Base-by-base conservation (phyloP, 1,284 basidiomycete genomes). In the Meripilus lineatus region DNA sequence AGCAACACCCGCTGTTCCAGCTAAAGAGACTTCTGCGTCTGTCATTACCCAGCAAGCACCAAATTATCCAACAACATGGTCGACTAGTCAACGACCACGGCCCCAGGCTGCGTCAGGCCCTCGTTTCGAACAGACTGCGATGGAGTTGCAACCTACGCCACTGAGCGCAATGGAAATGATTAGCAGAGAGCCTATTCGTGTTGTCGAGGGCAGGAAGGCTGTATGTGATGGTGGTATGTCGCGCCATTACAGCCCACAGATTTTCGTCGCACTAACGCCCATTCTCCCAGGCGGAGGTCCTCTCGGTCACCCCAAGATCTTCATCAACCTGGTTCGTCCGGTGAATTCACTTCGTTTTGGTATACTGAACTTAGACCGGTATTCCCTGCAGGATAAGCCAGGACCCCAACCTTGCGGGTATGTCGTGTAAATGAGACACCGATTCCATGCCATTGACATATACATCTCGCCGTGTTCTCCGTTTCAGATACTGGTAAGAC, bases 291-390 rank as follows among this genome's bases (percentile, higher is more conserved):
- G 94, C 66, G 84, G 83, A 64, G 95, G 95, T n/a, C 81, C 95
- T 39, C 77, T 99, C 25, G 95, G 95, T 37, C 95, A 99, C 65
- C 95, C 95, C 13, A 93, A 92, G 74, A 84, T 98, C 53, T 98
- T 81, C 63, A 95, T 98, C 67, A 98, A 97, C 73, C 66, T 97
- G 62, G 93, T 89, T 55, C 46, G 82, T 61, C 4, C 32, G 53
- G n/a, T 18, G 10, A 4, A 4, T 37, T 38, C 44, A 43, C 22
- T 42, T 23, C 24, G 8, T 25, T 21, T 38, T 2, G 34, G 24
- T 15, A 17, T 36, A n/a, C 20, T 40, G n/a, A 38, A 28, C 10
- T 37, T 33, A 18, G 21, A 34, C n/a, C 8, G 24, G 17, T n/a
- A 4, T 28, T 11, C 14, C 32, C 5, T 36, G 35, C 53, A 89